Percentiles rank a stretch among this genome's conserved stretches.
Conservation (phyloP, 2,329 filamentous ascomycete genomes). For the Epichloe hybrida region DNA sequence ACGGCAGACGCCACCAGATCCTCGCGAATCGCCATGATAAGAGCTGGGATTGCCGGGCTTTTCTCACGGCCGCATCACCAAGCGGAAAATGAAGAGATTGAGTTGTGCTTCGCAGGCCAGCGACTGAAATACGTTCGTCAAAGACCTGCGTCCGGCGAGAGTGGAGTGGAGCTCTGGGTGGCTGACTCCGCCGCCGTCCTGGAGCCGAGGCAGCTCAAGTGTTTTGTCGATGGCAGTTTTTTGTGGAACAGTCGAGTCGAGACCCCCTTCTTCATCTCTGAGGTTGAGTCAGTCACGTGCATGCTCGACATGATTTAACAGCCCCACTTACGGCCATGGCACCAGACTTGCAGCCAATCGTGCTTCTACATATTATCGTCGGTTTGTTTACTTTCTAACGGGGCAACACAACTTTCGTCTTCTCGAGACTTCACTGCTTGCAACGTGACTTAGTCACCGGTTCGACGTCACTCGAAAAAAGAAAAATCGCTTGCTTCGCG, state of each 20-base stretch:
- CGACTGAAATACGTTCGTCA: neutral
- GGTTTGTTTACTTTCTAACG: constrained; percentile 31
- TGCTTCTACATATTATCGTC: neutral
- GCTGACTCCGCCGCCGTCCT: constrained; percentile 4
- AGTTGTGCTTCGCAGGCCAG: neutral
- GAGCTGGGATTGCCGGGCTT: constrained; percentile 1
- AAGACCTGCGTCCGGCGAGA: constrained; percentile 10
- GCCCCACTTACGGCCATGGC: neutral
- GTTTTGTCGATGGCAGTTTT: neutral
- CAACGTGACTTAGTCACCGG: neutral
- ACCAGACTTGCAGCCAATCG: constrained; percentile 15
- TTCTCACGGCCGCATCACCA: constrained; percentile 14
- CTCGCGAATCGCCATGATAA: constrained; percentile 74
- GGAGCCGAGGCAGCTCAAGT: constrained; percentile 19
- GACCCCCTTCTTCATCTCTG: neutral
- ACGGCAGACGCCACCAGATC: constrained; percentile 78
- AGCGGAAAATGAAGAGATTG: constrained; percentile 3
- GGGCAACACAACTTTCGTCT: constrained; percentile 23
- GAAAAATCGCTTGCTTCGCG: neutral
- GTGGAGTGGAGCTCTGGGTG: constrained; percentile 6
- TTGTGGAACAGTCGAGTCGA: neutral
- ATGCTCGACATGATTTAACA: neutral
- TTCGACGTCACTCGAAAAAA: neutral
- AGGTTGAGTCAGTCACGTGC: constrained; percentile 15
- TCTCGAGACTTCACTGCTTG: neutral